Percentiles rank a stretch among this genome's conserved stretches.
phyloP scores from a whole-genome alignment of 345 rosid species.

The Citrus sinensis region DVS_A1.0 CM039163.1:15670501-15671000 shows the following conservation, averaged over 20 bases:
- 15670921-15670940: not conserved
- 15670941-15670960: no score
- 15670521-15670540: conserved; percentile 70
- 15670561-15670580: conserved; percentile 39
- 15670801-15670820: conserved; percentile 45
- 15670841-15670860: conserved; percentile 28
- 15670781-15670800: conserved; percentile 52
- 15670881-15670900: conserved; percentile 9
- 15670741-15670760: conserved; percentile 51
- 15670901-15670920: conserved; percentile 8
- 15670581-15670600: conserved; percentile 55
- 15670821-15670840: conserved; percentile 52
- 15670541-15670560: conserved; percentile 52
- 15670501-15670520: conserved; percentile 53
- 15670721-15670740: conserved; percentile 77
- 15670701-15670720: conserved; percentile 43
- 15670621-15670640: conserved; percentile 36
- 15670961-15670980: not conserved
- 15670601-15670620: conserved; percentile 54
- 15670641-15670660: conserved; percentile 55
- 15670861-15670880: conserved; percentile 23
- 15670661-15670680: conserved; percentile 58
- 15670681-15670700: conserved; percentile 48
- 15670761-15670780: conserved; percentile 42
- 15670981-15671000: no score